Evolutionary conservation across 2,329 filamentous ascomycete species (phyloP).

Genomic region (Cercospora beticola): DNA sequence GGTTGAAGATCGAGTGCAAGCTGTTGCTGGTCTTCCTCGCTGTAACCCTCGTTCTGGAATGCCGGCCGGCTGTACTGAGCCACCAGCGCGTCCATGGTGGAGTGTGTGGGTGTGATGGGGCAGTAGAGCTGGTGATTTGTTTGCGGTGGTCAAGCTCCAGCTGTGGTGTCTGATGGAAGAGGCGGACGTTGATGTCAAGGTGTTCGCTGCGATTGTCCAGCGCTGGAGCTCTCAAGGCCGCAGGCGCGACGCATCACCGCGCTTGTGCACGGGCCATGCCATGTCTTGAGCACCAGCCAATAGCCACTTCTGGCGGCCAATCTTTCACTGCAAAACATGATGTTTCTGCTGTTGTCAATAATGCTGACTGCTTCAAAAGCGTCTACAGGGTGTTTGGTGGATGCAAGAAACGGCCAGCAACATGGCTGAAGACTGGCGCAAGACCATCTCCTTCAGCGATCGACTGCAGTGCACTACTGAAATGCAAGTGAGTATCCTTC

Average conservation of each 20-base stretch:
- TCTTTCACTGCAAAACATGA: background rate
- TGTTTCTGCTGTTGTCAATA: background rate
- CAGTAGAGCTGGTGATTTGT: too few species aligned
- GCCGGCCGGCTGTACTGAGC: constrained; percentile 83
- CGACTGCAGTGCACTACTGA: constrained; percentile 46
- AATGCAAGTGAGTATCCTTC: constrained; percentile 46
- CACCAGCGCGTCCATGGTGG: constrained; percentile 84
- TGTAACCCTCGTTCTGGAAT: constrained; percentile 70
- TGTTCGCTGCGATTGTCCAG: constrained; percentile 4
- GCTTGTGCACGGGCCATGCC: constrained; percentile 1
- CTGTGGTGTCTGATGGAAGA: background rate
- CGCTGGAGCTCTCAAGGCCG: constrained; percentile 1
- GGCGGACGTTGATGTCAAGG: constrained; percentile 6
- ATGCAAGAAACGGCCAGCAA: background rate
- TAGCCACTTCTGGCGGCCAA: background rate
- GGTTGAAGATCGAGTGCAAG: constrained; percentile 68
- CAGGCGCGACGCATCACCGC: constrained; percentile 21
- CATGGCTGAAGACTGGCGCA: constrained; percentile 43
- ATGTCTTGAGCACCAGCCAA: constrained; percentile 3
- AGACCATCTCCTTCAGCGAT: constrained; percentile 46
- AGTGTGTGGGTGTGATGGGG: constrained; percentile 6
- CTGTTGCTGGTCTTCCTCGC: constrained; percentile 62
- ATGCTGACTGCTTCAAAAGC: background rate
- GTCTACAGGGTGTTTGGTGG: background rate
- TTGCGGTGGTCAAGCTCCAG: background rate